Evolutionary conservation across 495 filamentous ascomycete genomes (phyloP).

Genomic region (Lophiostoma macrostomum): DNA sequence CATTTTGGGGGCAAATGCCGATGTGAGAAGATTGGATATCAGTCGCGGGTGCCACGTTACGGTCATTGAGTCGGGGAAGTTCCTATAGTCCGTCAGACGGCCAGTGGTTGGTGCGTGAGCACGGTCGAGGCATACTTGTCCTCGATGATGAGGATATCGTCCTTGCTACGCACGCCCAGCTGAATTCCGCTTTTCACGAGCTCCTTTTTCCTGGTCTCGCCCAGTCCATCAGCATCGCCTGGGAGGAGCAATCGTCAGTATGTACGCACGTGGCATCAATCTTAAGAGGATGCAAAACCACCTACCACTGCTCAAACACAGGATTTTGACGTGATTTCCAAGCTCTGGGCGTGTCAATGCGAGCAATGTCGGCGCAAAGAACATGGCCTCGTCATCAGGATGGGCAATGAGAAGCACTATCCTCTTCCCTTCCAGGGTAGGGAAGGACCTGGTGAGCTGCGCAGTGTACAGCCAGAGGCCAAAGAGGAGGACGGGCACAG

Average conservation of each 20-base stretch:
- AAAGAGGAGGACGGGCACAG: conserved; percentile 60
- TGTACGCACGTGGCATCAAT: background rate
- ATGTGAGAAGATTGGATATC: conserved; percentile 64
- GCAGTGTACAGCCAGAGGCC: conserved; percentile 56
- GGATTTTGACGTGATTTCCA: conserved; percentile 87
- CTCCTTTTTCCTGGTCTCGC: conserved; percentile 76
- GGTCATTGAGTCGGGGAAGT: conserved; percentile 86
- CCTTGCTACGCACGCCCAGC: conserved; percentile 67
- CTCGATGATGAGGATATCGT: conserved; percentile 80
- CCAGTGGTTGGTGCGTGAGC: conserved; percentile 1
- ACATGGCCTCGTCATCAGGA: conserved; percentile 99
- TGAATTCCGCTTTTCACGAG: conserved; percentile 70
- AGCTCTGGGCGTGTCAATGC: conserved; percentile 69
- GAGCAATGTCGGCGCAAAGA: conserved; percentile 87
- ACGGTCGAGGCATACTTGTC: conserved; percentile 47
- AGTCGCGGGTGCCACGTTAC: conserved; percentile 65
- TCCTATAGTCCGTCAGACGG: conserved; percentile 43
- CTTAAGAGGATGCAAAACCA: background rate
- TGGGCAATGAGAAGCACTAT: conserved; percentile 92
- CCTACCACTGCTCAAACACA: conserved; percentile 83
- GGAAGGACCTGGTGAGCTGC: conserved; percentile 57
- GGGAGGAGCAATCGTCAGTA: background rate
- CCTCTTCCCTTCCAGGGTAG: conserved; percentile 69
- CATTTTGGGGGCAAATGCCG: conserved; percentile 65
- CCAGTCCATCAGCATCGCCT: conserved; percentile 85